Conservation (phyloP, 2,329 filamentous ascomycete genomes). For the Fulvia fulva region DNA sequence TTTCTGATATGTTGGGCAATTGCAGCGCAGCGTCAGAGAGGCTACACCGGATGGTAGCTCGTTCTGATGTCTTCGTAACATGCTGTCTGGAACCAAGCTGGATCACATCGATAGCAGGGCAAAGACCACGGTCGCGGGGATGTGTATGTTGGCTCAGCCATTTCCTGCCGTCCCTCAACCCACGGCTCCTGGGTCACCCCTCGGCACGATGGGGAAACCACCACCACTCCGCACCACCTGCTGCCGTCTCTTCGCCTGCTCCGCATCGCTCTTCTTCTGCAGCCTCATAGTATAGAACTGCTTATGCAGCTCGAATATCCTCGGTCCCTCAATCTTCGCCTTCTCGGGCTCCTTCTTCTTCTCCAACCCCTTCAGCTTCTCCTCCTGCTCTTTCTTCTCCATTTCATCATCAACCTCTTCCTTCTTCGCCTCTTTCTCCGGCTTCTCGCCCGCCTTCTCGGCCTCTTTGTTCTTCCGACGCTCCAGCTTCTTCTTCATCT, state of each 20-base stretch:
- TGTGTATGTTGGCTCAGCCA: no score
- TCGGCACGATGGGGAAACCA: slow-evolving; percentile 82
- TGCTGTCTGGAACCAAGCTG: no score
- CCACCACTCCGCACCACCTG: slow-evolving; percentile 74
- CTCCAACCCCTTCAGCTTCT: slow-evolving; percentile 40
- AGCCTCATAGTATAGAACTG: slow-evolving; percentile 86
- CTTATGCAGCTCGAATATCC: slow-evolving; percentile 82
- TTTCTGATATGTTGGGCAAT: no score
- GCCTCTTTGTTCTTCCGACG: slow-evolving; percentile 38
- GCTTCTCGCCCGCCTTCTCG: slow-evolving; percentile 58
- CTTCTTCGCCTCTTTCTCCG: slow-evolving; percentile 64
- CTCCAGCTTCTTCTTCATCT: slow-evolving; percentile 41
- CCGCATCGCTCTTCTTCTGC: slow-evolving; percentile 71
- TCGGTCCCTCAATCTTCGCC: slow-evolving; percentile 61
- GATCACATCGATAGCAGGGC: background rate
- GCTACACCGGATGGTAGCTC: no score
- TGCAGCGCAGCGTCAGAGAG: no score
- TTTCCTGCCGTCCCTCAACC: background rate
- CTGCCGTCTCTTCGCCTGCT: slow-evolving; percentile 73
- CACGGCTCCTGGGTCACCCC: background rate
- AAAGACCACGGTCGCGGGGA: background rate
- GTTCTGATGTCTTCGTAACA: no score
- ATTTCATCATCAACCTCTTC: slow-evolving; percentile 61
- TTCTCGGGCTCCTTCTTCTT: slow-evolving; percentile 58
- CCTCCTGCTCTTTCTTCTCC: slow-evolving; percentile 41